phyloP scores from a whole-genome alignment of 148 eudicot species.

The Spergularia bocconei region DNA sequence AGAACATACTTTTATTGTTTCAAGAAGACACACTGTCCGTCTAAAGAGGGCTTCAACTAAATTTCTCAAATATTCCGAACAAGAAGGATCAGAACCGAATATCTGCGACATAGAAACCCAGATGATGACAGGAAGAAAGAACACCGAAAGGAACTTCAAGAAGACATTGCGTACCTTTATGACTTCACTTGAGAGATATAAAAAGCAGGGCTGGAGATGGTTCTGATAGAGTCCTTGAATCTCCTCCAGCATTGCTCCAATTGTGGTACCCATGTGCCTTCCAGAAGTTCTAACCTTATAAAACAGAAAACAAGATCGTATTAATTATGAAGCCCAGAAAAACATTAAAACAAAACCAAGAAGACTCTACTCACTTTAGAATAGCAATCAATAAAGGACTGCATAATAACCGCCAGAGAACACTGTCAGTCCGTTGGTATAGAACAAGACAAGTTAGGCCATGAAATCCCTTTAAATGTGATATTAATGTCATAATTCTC shows the following conservation, averaged over 20 bases:
- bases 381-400: not conserved
- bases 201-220: constrained; percentile 97
- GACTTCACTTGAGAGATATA: constrained; percentile 97
- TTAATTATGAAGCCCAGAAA: constrained; percentile 3
- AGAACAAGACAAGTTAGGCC: not conserved
- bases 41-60: constrained; percentile 89
- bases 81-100: constrained; percentile 90
- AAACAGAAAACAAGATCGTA: constrained; percentile 11
- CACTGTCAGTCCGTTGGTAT: too few species aligned
- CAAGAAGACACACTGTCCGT: constrained; percentile 77
- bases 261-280: constrained; percentile 88
- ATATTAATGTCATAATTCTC: not conserved
- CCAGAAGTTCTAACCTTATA: constrained; percentile 90
- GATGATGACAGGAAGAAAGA: constrained; percentile 12
- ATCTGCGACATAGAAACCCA: constrained; percentile 54
- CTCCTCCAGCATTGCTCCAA: constrained; percentile 97
- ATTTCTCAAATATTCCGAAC: constrained; percentile 72
- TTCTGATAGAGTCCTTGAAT: constrained; percentile 83
- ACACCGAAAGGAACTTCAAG: constrained; percentile 10
- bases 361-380: not conserved
- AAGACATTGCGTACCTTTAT: constrained; percentile 56
- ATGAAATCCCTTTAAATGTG: not conserved
- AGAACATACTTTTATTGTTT: constrained; percentile 59
- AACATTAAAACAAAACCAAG: not conserved
- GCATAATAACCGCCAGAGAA: not conserved